These are phyloP conservation scores for Colletotrichum sp. DNA, from an alignment of 2,329 filamentous ascomycete species.

Conservation along the genomic window DNA sequence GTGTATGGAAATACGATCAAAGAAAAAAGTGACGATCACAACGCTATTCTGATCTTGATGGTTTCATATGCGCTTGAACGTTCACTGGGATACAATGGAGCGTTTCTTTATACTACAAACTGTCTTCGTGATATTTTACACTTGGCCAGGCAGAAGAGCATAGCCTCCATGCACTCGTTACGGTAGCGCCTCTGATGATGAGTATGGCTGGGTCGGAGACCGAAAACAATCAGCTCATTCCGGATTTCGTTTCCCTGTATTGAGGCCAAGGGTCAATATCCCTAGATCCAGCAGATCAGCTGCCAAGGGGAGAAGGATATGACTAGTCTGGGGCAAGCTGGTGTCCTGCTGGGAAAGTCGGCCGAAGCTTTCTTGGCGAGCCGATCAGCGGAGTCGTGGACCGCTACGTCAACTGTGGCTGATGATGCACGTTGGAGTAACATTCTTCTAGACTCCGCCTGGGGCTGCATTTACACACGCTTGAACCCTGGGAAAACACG, in stretches of 20 bases:
- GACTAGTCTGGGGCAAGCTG: not conserved
- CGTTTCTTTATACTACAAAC: not conserved
- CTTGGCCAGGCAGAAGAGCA: not conserved
- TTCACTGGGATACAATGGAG: not conserved
- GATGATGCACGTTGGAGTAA: not conserved
- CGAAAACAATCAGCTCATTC: not conserved
- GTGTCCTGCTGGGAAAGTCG: not conserved
- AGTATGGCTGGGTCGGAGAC: not conserved
- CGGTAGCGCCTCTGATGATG: not conserved
- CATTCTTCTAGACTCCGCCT: conserved; percentile 3
- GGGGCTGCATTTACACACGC: not conserved
- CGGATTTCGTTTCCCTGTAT: not conserved
- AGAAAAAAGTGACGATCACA: not conserved
- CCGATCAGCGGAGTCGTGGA: conserved; percentile 11
- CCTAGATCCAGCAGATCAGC: not conserved
- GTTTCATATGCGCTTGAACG: not conserved
- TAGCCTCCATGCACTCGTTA: conserved; percentile 5
- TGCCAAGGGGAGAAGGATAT: not conserved
- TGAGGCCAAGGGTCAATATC: not conserved
- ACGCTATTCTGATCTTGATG: not conserved
- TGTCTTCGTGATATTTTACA: not conserved
- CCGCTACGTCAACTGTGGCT: conserved; percentile 18
- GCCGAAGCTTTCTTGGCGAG: conserved; percentile 19
- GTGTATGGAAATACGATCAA: not conserved
- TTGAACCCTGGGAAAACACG: not conserved